phyloP scores from a whole-genome alignment of 768 basidiomycete species.

The Tylopilus felleus region DNA sequence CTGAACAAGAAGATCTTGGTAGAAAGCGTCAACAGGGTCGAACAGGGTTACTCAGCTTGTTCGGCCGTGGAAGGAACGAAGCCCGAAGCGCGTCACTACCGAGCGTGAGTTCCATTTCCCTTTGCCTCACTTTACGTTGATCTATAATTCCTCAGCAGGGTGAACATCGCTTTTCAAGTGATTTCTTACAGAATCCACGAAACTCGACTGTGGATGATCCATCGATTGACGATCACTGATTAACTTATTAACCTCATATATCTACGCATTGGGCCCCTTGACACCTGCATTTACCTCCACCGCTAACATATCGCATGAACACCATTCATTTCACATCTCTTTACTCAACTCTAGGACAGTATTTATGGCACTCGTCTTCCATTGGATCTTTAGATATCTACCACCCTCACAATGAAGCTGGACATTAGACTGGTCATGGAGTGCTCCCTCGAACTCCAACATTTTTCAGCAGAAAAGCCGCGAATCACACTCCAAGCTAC shows the following conservation, averaged over 20 bases:
- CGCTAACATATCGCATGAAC: neutral
- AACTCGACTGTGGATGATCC: slow-evolving; percentile 5
- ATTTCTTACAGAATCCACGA: neutral
- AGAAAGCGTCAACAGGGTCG: slow-evolving; percentile 25
- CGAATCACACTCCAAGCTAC: no score
- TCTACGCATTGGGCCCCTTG: neutral
- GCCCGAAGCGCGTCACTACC: neutral
- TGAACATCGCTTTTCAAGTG: slow-evolving; percentile 6
- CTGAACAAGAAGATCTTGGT: slow-evolving; percentile 13
- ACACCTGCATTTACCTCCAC: neutral
- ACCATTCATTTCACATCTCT: neutral
- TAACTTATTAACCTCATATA: slow-evolving; percentile 3
- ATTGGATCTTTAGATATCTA: neutral
- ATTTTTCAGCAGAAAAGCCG: neutral
- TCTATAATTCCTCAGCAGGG: neutral
- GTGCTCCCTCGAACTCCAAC: no score
- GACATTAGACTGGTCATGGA: neutral
- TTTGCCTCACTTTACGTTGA: neutral
- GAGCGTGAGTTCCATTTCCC: slow-evolving; percentile 11
- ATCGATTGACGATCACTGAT: slow-evolving; percentile 2
- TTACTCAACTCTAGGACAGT: neutral
- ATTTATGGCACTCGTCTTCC: neutral
- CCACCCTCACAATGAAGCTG: neutral
- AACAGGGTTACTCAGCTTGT: slow-evolving; percentile 30
- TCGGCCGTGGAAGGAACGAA: slow-evolving; percentile 24